Percentiles rank a stretch among this genome's conserved stretches.
phyloP scores from a whole-genome alignment of 2,329 filamentous ascomycete species.

The Thermoascus crustaceus region DNA sequence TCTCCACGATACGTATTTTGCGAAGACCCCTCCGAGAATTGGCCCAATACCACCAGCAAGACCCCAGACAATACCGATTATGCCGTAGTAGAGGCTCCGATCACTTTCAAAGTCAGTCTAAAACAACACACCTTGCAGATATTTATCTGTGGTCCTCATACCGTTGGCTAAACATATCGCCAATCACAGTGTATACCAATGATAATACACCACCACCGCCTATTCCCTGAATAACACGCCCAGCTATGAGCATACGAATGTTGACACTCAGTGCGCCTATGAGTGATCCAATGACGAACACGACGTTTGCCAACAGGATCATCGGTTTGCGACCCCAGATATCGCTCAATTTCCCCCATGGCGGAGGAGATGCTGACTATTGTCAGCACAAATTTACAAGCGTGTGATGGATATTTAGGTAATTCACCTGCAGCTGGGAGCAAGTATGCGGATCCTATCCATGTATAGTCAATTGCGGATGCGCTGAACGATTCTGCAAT shows the following conservation, averaged over 20 bases:
- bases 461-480: too few species aligned
- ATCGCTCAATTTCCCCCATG: constrained; percentile 37
- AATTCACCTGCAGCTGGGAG: too few species aligned
- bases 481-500: too few species aligned
- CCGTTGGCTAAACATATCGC: constrained; percentile 42
- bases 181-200: constrained; percentile 43
- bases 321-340: constrained; percentile 52
- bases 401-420: too few species aligned
- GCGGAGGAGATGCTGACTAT: too few species aligned
- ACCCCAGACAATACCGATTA: constrained; percentile 41
- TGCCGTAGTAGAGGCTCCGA: constrained; percentile 38
- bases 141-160: too few species aligned
- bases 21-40: constrained; percentile 26
- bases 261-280: constrained; percentile 40
- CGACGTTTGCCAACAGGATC: constrained; percentile 38
- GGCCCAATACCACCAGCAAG: constrained; percentile 42
- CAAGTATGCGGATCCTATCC: too few species aligned
- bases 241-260: constrained; percentile 43
- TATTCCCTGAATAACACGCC: constrained; percentile 42
- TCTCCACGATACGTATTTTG: constrained; percentile 35
- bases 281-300: constrained; percentile 48
- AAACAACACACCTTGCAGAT: too few species aligned
- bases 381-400: too few species aligned
- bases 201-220: constrained; percentile 43
- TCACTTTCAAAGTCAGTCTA: too few species aligned